phyloP scores from a whole-genome alignment of 768 basidiomycete genomes.

The Mycena floridula region DNA sequence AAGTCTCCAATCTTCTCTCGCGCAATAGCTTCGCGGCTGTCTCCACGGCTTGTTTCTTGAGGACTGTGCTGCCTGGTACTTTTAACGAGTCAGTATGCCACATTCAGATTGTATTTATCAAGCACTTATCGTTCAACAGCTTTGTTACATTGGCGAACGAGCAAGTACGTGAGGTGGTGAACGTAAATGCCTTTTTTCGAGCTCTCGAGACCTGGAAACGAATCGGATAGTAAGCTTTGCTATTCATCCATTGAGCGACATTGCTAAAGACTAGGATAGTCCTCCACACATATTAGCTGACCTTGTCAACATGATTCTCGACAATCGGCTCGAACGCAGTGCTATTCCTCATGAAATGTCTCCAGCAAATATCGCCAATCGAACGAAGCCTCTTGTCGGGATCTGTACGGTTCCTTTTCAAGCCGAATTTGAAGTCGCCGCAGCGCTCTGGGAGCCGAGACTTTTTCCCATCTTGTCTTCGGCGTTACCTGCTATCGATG shows the following conservation, averaged over 20 bases:
- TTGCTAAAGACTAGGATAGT: background rate
- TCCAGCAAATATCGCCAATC: background rate
- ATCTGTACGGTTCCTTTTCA: background rate
- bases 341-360: background rate
- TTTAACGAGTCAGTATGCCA: background rate
- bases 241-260: background rate
- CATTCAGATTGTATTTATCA: no score
- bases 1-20: background rate
- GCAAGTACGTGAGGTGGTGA: slow-evolving; percentile 1
- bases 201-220: background rate
- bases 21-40: background rate
- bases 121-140: background rate
- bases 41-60: background rate
- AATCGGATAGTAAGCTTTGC: slow-evolving; percentile 1
- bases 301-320: background rate
- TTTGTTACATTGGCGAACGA: no score
- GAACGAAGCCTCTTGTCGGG: background rate
- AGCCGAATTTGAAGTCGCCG: slow-evolving; percentile 3
- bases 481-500: background rate
- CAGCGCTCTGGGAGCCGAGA: slow-evolving; percentile 2
- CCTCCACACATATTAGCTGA: background rate
- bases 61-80: background rate
- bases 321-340: background rate
- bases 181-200: slow-evolving; percentile 3
- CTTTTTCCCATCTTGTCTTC: slow-evolving; percentile 1